These are phyloP conservation scores for Pleomassaria siparia DNA, from an alignment of 2,329 filamentous ascomycete genomes.

Conservation along the genomic window DNA sequence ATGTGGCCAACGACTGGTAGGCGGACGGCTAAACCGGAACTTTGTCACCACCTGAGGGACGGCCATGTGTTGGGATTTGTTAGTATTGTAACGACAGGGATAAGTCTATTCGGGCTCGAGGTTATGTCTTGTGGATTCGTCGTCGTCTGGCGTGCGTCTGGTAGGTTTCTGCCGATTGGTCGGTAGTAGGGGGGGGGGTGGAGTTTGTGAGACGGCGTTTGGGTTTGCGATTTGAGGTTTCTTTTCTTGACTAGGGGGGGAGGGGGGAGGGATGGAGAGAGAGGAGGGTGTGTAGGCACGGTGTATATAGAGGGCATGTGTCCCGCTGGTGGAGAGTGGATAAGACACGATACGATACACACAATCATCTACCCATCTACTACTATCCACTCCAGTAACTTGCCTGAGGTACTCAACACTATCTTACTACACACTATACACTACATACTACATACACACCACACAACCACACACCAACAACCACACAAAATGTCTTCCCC, in stretches of 20 bases:
- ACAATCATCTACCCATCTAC: neutral
- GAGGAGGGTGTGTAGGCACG: too few relatives aligned
- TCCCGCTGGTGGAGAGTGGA: neutral
- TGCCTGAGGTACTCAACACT: too few relatives aligned
- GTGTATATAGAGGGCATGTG: neutral
- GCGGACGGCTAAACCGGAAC: neutral
- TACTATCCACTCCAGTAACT: neutral
- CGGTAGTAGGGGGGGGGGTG: neutral
- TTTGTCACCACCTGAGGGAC: too few relatives aligned
- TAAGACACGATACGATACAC: neutral
- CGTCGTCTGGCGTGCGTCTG: too few relatives aligned
- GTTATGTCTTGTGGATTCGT: too few relatives aligned
- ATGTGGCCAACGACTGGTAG: neutral
- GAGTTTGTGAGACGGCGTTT: neutral
- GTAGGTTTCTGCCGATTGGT: neutral
- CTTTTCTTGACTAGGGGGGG: too few relatives aligned
- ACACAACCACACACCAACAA: conserved; percentile 1
- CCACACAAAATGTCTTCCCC: conserved; percentile 28
- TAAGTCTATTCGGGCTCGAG: too few relatives aligned
- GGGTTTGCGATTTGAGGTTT: neutral
- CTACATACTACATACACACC: neutral
- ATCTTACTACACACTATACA: neutral
- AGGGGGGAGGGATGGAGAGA: neutral
- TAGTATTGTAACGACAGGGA: too few relatives aligned
- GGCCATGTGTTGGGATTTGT: too few relatives aligned